A percentile compares a stretch with the other conserved stretches of the same genome.
Conservation (phyloP, 169 alveolate species). For the Cryptosporidium parvum region DNA sequence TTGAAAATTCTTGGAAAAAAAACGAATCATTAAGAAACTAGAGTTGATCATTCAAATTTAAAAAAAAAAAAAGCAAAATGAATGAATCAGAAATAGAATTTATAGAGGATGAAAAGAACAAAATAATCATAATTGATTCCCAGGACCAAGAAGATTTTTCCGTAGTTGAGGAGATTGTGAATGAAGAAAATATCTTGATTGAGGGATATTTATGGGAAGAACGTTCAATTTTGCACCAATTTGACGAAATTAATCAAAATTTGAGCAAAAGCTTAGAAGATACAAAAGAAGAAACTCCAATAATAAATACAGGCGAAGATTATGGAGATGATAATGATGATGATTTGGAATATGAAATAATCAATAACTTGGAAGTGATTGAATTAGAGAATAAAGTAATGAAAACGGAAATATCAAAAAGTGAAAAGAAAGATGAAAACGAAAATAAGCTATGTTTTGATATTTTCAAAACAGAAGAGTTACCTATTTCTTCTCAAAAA, state of each 20-base stretch:
- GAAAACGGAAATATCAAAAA: background rate
- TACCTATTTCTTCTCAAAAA: background rate
- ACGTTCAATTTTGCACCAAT: background rate
- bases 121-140: conserved; percentile 10
- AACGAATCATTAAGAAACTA: too few species aligned
- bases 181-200: conserved; percentile 26
- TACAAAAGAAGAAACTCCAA: background rate
- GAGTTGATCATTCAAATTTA: background rate
- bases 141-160: conserved; percentile 13
- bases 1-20: too few species aligned
- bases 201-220: conserved; percentile 16
- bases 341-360: background rate
- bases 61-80: background rate
- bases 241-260: background rate
- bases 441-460: too few species aligned
- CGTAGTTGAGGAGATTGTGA: background rate
- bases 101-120: conserved; percentile 15
- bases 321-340: background rate
- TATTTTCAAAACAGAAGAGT: background rate
- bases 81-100: conserved; percentile 8
- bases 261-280: background rate
- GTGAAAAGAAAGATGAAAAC: background rate
- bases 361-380: background rate
- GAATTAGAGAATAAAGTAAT: background rate
- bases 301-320: background rate